Base-by-base conservation (phyloP, 768 basidiomycete species). In the Phanerochaete carnosa region DNA sequence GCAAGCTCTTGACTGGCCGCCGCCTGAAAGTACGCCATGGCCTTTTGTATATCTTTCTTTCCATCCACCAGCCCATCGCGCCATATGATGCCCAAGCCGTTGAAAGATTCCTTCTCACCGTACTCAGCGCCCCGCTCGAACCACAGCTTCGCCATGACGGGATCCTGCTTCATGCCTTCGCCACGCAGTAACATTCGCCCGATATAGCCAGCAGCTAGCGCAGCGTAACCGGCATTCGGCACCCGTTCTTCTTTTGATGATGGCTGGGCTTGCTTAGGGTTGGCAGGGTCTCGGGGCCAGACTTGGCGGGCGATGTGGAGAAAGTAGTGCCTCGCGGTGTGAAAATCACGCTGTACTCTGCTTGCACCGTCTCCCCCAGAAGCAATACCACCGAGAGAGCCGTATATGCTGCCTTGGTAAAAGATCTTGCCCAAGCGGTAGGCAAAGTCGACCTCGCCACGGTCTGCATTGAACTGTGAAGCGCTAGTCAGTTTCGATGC, bases 121-220 rank as follows among this genome's bases (percentile, higher is more conserved):
- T 87, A 83, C 45, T 84, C 83, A 13, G 81, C 84, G 1, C 92
- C 96, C 55, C 97, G 82, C 66, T 94, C 92, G 66, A 95, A 95
- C 97, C 97, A 99, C 77, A 95, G 83, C 76, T 87, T 93, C 9
- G 94, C 95, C 63, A 83, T 73, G 28, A 80, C 77, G 22, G 83
- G 81, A 72, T 98, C 92, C 61, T 80, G 79, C 66, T 88, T 89
- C 25, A 92, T 86, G 7, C 95, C 96, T 71, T 98, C 97, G 0
- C 97, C 96, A 37, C 97, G 80, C 32, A 99, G 73, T 66, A 90
- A 90, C 95, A 99, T 98, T 59, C 94, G 83, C 0, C 96, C 97
- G 7, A 98, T 72, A 73, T 92, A 98, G 2, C 84, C 92, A 6
- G 95, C 94, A 55, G 92, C 89, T 1, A 87, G 82, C 4, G 90